Base-by-base conservation (phyloP, 495 filamentous ascomycete species). In the Entonaema liquescens region DNA sequence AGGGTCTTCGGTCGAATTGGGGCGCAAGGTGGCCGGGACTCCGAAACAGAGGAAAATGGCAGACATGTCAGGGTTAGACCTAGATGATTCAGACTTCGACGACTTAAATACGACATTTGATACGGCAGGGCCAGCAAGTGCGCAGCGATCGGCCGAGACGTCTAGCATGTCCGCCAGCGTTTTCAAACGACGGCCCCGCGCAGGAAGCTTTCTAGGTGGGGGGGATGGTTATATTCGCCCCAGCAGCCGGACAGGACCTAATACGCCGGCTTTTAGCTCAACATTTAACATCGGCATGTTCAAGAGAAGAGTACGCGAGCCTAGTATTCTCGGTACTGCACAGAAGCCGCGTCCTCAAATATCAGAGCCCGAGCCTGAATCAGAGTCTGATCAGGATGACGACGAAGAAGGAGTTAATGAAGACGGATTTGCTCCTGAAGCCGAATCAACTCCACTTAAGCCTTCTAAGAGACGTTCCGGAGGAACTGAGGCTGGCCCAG, bases 271-370 rank as follows among this genome's bases (percentile, higher is more conserved):
- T 60, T 67, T 81, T 25, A 81, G 78, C 63, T 80, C 79, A 2
- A 78, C 78, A 9, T 77, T 85, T 31, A 84, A 81, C 57, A 76
- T 85, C 15, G 80, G 83, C n/a, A 53, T 74, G 8, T 85, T 85
- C 66, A 81, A 76, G 65, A 73, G 81, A 19, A 77, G 83, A 12
- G 76, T 74, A 12, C 81, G 83, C 25, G 83, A 84, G 66, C 83
- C 80, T 1, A 84, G 83, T 65, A 84, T 85, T 42, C 76, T 85
- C 3, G 81, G 81, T 1, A 82, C 82, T 0, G 74, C 73, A 3
- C 78, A 77, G 60, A 83, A 81, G 62, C 75, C 79, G 1, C 77
- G 65, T 13, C 31, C 75, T 25, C 72, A 79, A 25, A 73, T 72
- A 60, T 67, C 73, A 1, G 75, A 70, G 50, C 77, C 79, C 5